Evolutionary conservation across 208 protist genomes (phyloP), one percentile per base, ranked within the genome.

Genomic region (Porcisia hertigi): DNA sequence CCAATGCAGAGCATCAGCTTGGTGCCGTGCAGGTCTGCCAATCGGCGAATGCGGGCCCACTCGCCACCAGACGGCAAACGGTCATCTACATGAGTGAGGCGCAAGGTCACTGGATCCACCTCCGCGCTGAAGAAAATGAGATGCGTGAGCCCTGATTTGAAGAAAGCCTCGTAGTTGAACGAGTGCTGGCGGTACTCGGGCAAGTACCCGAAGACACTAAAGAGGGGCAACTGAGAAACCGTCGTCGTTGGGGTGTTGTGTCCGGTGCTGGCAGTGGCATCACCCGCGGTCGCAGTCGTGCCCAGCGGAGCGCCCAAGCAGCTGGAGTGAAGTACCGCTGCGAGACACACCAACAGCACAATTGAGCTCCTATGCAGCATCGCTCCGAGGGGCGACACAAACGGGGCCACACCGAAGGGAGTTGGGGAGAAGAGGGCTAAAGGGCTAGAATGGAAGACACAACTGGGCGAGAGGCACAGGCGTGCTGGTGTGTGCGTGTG

Each of bases 71-170:
- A 47, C 0, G 88, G 91, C 7, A 95, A 80, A 0, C 87, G 88
- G 55, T 92, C 87, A 16, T 82, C 76, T 14, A 82, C 84, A 57
- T 82, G 65, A 36, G 47, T 41, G 20, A 86, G 80, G 7, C 72
- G 49, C 20, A 80, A 52, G 18, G 83, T 80, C 34, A 23, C 63
- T 1, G 62, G 66, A 69, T 92, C 82, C 9, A 92, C 78, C 80
- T 92, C 88, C 2, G 90, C 64, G 60, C 87, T 91, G 76, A 93
- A 95, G 59, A 94, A 92, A 52, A 93, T 92, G 49, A 95, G 78
- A 69, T 95, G 91, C 4, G 87, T 95, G 34, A 93, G 78, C 45
- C 88, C 87, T 9, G 80, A 64, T 14, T 53, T 25, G 66, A 94
- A 90, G 54, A 85, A 60, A 6, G 74, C 72, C 67, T 87, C 84